These are phyloP conservation scores for Citrus trifoliata DNA, from an alignment of 345 rosid species.

Conservation along the genomic window DNA sequence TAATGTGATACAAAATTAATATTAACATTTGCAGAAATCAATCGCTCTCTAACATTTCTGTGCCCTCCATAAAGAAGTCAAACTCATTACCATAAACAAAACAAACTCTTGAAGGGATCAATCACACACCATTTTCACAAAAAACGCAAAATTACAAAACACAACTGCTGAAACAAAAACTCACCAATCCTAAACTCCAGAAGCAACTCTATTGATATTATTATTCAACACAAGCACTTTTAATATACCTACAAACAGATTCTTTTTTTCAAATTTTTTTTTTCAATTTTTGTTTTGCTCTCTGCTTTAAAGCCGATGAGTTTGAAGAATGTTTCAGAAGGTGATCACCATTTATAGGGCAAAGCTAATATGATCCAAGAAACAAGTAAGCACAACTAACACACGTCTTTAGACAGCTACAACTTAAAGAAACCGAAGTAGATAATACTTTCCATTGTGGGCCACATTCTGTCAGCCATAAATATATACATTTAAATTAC, in stretches of 20 bases:
- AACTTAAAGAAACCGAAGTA: background rate
- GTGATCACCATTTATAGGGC: background rate
- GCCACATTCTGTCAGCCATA: background rate
- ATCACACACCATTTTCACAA: background rate
- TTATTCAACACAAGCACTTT: background rate
- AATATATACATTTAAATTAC: background rate
- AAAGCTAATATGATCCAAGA: background rate
- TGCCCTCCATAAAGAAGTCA: background rate
- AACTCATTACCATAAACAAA: background rate
- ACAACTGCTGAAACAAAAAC: background rate
- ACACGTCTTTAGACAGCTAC: conserved; percentile 1
- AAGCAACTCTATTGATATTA: background rate
- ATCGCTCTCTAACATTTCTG: background rate
- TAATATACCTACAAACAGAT: background rate
- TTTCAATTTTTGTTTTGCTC: background rate
- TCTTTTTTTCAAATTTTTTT: background rate
- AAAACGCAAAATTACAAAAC: background rate
- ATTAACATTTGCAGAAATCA: background rate
- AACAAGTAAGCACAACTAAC: conserved; percentile 3
- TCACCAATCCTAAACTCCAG: background rate
- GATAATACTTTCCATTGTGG: background rate
- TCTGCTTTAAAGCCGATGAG: conserved; percentile 3
- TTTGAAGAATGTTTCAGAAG: background rate
- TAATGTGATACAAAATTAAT: background rate
- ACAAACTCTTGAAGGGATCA: background rate